Base-by-base conservation (phyloP, 192 early-diverging fungal species). In the Funneliformis mosseae region DNA sequence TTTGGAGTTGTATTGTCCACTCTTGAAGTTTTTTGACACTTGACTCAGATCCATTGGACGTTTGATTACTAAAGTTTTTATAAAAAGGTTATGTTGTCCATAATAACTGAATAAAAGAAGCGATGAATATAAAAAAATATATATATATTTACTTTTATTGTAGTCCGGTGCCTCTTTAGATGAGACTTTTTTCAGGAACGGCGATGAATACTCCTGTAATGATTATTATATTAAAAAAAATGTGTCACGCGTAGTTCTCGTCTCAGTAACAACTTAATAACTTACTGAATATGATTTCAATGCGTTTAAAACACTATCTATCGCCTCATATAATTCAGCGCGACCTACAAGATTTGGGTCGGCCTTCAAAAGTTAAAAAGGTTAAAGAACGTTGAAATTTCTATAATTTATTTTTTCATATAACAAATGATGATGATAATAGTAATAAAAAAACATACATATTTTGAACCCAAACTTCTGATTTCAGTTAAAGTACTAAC, bases 31-130 rank as follows among this genome's bases (percentile, higher is more conserved):
- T 82, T 94, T 95, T 62, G 94, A 85, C 83, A 99, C 95, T 48
- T 94, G 93, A 18, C 90, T 92, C 43, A 99, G 87, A 87, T 99
- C 98, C 98, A 99, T 99, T 6, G 98, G 98, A 8, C 93, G 83
- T 83, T 92, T 92, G 80, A 99, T 97, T 67, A 99, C 95, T 91
- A 82, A 25, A 18, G n/a, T n/a, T n/a, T 62, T 23, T 64, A 25
- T 62, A 59, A 25, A 46, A 74, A 59, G 45, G 67, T 68, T 64
- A 12, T 61, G 42, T 60, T 62, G 77, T 27, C 45, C 27, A 71
- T 3, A 4, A 71, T 25, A 33, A 55, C 0, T 73, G 8, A 71
- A 55, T 10, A 39, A 39, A n/a, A 33, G 33, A 33, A 27, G 23
- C 67, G 62, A 33, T 16, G 23, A 66, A 16, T 69, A n/a, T 18